Base-by-base conservation (phyloP, 345 rosid species). In the Salix suchowensis region DNA sequence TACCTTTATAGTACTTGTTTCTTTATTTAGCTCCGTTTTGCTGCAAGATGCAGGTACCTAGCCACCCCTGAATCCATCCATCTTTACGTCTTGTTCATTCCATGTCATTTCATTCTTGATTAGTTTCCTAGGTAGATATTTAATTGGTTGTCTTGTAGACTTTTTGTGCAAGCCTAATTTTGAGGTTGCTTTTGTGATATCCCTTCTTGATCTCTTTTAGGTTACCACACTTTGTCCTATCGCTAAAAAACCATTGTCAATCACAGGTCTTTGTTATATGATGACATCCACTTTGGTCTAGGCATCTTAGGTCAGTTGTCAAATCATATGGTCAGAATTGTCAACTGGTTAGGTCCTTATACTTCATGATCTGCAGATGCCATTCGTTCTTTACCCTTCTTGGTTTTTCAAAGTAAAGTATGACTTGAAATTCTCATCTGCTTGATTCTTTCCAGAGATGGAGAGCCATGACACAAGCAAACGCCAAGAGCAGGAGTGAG, bases 401-500 rank as follows among this genome's bases (percentile, higher is more conserved):
- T 6, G 19, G 28, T 54, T 15, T 54, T 52, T 15, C 19, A 26
- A 48, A n/a, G 65, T 24, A 37, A 26, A 30, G 1, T 44, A 11
- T 74, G 70, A 48, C 18, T 24, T 37, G 36, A 68, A 36, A 5
- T 34, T 24, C 46, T 5, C 15, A 7, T 55, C 39, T 52, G 21
- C 14, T 64, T 34, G 40, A 37, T 24, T 48, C 30, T 37, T 61
- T 69, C 18, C 81, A 81, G 84, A 81, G 84, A 66, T 74, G 77
- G 76, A 78, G 81, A 65, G 72, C 61, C 60, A 54, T 76, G 70
- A 79, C 89, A 62, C 88, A 90, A 71, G 81, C 86, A 78, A 87
- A 87, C 81, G 91, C 87, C 1, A 89, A 87, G 85, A 91, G 97
- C 88, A 95, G 88, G 85, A 95, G 98, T 52, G 97, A 91, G 90